Evolutionary conservation across 169 alveolate genomes (phyloP).

Genomic region (Plasmodium gallinaceum): DNA sequence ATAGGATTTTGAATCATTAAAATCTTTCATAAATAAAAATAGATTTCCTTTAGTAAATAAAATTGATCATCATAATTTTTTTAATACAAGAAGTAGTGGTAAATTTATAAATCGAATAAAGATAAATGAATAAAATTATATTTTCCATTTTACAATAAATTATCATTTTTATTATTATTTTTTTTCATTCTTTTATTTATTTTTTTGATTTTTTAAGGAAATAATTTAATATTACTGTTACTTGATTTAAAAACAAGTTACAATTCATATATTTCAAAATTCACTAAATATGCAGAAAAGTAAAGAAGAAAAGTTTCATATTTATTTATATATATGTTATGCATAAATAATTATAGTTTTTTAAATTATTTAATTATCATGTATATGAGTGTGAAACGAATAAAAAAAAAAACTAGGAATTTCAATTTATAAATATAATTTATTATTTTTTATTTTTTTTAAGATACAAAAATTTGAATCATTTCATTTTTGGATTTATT

Average conservation of each 20-base stretch:
- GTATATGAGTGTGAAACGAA: neutral
- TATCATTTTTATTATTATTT: neutral
- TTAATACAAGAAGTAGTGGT: conserved; percentile 68
- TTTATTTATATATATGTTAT: neutral
- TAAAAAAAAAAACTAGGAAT: neutral
- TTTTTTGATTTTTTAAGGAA: conserved; percentile 24
- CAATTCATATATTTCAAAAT: conserved; percentile 5
- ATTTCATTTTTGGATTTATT: conserved; percentile 46
- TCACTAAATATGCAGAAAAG: conserved; percentile 50
- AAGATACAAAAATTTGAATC: conserved; percentile 43
- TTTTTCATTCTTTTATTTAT: neutral
- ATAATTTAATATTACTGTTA: conserved; percentile 56
- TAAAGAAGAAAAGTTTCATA: conserved; percentile 11
- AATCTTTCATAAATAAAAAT: conserved; percentile 51
- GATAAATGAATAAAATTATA: neutral
- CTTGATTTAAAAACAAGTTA: conserved; percentile 29
- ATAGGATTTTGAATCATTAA: conserved; percentile 35
- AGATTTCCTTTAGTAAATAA: conserved; percentile 60
- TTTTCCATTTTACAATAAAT: neutral
- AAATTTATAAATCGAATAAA: neutral
- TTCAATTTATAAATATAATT: conserved; percentile 1
- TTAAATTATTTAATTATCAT: too few species aligned
- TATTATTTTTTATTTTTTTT: neutral
- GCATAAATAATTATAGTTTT: too few species aligned
- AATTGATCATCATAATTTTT: conserved; percentile 49